Evolutionary conservation across 345 rosid species (phyloP).

Genomic region (Eucalyptus lansdowneana): DNA sequence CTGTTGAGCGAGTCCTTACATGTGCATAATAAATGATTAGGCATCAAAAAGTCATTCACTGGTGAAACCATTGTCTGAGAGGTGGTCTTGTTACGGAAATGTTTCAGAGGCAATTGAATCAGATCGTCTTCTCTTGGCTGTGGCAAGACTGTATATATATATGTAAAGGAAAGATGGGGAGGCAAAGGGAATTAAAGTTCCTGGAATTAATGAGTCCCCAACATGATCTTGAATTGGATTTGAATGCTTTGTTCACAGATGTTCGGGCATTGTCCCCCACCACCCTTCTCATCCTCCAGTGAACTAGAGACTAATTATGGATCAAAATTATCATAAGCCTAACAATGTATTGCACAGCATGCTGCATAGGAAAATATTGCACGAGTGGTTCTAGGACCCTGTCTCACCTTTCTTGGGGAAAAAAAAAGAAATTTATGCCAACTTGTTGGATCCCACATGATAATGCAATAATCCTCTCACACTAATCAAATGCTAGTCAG

Average conservation of each 20-base stretch:
- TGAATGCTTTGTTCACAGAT: background rate
- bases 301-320: background rate
- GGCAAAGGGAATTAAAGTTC: background rate
- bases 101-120: background rate
- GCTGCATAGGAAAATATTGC: background rate
- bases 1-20: background rate
- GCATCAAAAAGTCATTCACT: background rate
- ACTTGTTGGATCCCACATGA: background rate
- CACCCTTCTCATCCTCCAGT: background rate
- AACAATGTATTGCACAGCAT: background rate
- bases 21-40: background rate
- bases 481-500: background rate
- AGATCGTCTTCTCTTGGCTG: background rate
- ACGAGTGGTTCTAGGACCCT: background rate
- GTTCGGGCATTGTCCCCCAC: background rate
- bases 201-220: background rate
- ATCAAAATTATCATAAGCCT: background rate
- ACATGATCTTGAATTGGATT: background rate
- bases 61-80: background rate
- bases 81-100: background rate
- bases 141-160: background rate
- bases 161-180: background rate
- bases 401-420: background rate
- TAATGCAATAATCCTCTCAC: background rate
- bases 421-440: background rate